Percentiles rank a stretch among this genome's conserved stretches.
These are phyloP conservation scores for Fusarium goolgardi DNA, from an alignment of 2,329 filamentous ascomycete genomes.

Conservation along the genomic window DNA sequence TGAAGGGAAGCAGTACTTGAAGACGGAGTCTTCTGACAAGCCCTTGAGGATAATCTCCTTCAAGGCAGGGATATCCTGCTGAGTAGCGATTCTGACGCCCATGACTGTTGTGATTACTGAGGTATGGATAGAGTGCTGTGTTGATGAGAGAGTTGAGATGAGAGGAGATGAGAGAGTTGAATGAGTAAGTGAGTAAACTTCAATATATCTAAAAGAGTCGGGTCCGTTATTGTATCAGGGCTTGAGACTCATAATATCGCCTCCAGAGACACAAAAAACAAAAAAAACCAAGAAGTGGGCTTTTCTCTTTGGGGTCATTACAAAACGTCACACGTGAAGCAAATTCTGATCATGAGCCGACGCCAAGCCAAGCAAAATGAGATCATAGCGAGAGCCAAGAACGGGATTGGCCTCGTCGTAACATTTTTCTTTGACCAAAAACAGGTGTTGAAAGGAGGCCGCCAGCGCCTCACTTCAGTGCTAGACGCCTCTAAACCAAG, in stretches of 20 bases:
- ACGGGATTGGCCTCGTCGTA: conserved; percentile 7
- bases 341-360: conserved; percentile 34
- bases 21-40: conserved; percentile 28
- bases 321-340: conserved; percentile 30
- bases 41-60: conserved; percentile 38
- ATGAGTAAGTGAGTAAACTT: background rate
- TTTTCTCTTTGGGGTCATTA: conserved; percentile 35
- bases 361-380: conserved; percentile 32
- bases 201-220: background rate
- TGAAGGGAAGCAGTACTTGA: conserved; percentile 33
- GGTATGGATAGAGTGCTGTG: background rate
- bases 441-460: background rate
- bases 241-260: conserved; percentile 21
- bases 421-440: background rate
- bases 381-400: conserved; percentile 21
- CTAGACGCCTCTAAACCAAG: background rate
- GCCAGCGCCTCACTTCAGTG: too few species aligned
- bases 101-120: conserved; percentile 1
- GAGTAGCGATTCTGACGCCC: conserved; percentile 34
- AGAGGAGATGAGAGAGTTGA: background rate
- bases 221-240: conserved; percentile 11
- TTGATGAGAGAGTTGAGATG: background rate
- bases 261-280: conserved; percentile 15
- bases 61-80: conserved; percentile 29
- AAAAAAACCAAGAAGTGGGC: conserved; percentile 23